phyloP scores from a whole-genome alignment of 768 basidiomycete species.

The Chalciporus piperatus region DNA sequence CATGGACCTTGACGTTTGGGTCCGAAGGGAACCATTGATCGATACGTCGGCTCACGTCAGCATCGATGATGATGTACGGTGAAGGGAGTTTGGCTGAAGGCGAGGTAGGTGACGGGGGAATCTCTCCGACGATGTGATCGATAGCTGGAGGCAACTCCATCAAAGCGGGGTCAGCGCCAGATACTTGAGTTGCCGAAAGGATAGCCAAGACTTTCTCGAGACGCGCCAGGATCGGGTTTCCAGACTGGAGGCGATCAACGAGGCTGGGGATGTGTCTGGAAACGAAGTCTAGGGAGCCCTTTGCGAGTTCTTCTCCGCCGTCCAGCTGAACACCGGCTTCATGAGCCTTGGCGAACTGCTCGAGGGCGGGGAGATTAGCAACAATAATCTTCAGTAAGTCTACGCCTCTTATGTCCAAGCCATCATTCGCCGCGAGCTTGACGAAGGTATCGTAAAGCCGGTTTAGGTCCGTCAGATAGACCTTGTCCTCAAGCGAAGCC shows the following conservation, averaged over 20 bases:
- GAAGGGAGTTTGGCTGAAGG: constrained; percentile 15
- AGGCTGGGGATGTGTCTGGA: constrained; percentile 9
- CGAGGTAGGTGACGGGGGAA: constrained; percentile 27
- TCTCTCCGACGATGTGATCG: constrained; percentile 31
- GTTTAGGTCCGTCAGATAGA: constrained; percentile 54
- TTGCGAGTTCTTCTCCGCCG: constrained; percentile 8
- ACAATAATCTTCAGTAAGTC: constrained; percentile 45
- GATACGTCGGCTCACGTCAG: constrained; percentile 26
- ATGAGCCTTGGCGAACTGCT: constrained; percentile 7
- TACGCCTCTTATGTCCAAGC: constrained; percentile 31
- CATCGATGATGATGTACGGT: constrained; percentile 22
- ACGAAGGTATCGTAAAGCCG: constrained; percentile 45
- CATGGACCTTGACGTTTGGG: constrained; percentile 26
- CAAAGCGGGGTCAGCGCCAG: no score
- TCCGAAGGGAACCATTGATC: constrained; percentile 34
- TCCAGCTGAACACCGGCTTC: neutral
- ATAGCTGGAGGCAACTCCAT: constrained; percentile 2
- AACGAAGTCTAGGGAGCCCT: constrained; percentile 28
- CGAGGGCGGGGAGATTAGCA: constrained; percentile 39
- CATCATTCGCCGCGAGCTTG: constrained; percentile 34
- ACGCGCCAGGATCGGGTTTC: no score
- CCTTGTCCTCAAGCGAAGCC: constrained; percentile 24
- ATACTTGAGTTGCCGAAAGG: no score
- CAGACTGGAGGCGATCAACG: constrained; percentile 3
- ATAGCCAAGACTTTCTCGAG: constrained; percentile 15